A percentile compares a stretch with the other conserved stretches of the same genome.
Evolutionary conservation across 225 moss, liverwort and hornwort genomes (phyloP).

Genomic region (Pseudoscleropodium purum): DNA sequence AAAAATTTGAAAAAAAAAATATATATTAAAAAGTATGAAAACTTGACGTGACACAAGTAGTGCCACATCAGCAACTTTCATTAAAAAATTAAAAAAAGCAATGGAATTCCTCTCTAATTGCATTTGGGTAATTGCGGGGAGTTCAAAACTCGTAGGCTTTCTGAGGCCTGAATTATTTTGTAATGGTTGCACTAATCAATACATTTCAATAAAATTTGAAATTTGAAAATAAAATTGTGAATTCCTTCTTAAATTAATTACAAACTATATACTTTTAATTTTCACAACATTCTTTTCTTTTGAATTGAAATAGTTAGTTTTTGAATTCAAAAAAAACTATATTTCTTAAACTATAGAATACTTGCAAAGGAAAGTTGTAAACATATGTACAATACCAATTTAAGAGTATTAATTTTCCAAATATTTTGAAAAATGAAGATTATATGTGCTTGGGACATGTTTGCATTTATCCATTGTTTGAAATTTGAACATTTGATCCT

Average conservation of each 20-base stretch:
- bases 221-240: background rate
- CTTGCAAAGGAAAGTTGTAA: background rate
- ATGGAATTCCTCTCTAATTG: no score
- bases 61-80: no score
- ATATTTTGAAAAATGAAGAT: background rate
- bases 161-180: no score
- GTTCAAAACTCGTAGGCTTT: no score
- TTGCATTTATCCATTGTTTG: background rate
- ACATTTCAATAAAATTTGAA: background rate
- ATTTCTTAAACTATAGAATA: background rate
- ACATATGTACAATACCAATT: background rate
- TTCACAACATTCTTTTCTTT: background rate
- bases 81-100: no score
- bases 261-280: background rate
- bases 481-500: background rate
- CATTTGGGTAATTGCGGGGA: no score
- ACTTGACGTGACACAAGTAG: no score
- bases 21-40: no score
- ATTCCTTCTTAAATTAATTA: background rate
- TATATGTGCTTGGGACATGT: rapidly evolving
- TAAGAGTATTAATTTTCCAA: background rate
- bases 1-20: no score
- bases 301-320: background rate
- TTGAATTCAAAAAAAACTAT: background rate
- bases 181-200: background rate